These are phyloP conservation scores for Ichthyophthirius multifiliis DNA, from an alignment of 169 alveolate genomes.

Conservation along the genomic window DNA sequence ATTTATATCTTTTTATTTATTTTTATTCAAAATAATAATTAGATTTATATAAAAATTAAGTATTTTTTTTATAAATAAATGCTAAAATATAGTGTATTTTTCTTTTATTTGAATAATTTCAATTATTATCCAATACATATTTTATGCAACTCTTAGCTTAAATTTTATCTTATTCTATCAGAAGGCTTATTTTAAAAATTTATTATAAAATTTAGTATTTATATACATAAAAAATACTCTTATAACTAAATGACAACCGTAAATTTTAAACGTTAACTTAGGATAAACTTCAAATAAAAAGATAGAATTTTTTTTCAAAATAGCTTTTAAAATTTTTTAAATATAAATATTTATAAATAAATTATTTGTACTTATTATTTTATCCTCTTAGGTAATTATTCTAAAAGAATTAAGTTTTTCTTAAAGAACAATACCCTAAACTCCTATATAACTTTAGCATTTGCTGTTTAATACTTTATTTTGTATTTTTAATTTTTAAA, in stretches of 20 bases:
- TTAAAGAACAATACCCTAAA: not conserved
- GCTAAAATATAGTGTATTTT: no score
- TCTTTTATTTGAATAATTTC: no score
- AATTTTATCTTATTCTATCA: not conserved
- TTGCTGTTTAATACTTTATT: not conserved
- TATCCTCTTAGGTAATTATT: not conserved
- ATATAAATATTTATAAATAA: not conserved
- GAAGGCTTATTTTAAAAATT: not conserved
- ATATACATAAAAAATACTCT: not conserved
- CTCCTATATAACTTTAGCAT: not conserved
- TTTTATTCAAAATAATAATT: no score
- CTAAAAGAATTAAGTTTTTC: not conserved
- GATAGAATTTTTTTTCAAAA: not conserved
- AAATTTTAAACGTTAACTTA: not conserved
- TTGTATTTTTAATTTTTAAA: not conserved
- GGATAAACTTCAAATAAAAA: constrained; percentile 5
- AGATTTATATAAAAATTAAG: no score
- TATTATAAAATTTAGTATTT: not conserved
- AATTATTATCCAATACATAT: not conserved
- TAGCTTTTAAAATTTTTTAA: not conserved
- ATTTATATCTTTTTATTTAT: no score
- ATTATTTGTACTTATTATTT: not conserved
- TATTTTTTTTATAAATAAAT: no score
- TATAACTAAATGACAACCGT: not conserved
- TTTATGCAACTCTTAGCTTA: not conserved